phyloP scores from a whole-genome alignment of 2,329 filamentous ascomycete species.

The Fusarium austroafricanum region DNA sequence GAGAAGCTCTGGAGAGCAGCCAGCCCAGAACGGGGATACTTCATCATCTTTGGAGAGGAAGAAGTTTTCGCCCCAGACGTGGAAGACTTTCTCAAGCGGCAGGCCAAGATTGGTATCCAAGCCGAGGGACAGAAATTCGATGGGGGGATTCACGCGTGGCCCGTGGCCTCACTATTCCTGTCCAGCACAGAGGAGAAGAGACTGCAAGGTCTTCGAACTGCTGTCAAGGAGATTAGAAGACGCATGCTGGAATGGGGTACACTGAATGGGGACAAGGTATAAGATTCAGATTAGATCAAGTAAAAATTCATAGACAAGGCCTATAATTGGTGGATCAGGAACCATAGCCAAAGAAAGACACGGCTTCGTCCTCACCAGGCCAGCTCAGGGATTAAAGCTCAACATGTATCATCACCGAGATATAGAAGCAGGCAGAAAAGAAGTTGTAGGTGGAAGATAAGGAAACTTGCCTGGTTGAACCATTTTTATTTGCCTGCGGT shows the following conservation, averaged over 20 bases:
- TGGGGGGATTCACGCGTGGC: constrained; percentile 84
- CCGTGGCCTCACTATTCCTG: constrained; percentile 74
- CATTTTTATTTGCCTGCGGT: constrained; percentile 2
- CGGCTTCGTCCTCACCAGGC: constrained; percentile 62
- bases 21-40: constrained; percentile 73
- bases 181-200: constrained; percentile 62
- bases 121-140: constrained; percentile 70
- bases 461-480: constrained; percentile 21
- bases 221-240: constrained; percentile 54
- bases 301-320: constrained; percentile 56
- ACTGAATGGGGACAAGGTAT: constrained; percentile 30
- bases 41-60: constrained; percentile 78
- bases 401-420: constrained; percentile 56
- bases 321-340: constrained; percentile 47
- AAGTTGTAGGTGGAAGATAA: neutral
- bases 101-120: constrained; percentile 64
- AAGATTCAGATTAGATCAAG: constrained; percentile 76
- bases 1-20: constrained; percentile 73
- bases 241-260: constrained; percentile 39
- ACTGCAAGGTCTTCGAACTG: constrained; percentile 62
- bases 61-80: constrained; percentile 83
- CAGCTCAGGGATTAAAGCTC: constrained; percentile 53
- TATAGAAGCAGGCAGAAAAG: neutral
- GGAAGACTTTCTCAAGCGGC: constrained; percentile 65
- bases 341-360: constrained; percentile 59